A percentile compares a stretch with the other conserved stretches of the same genome.
Conservation (phyloP, 805 yeast genomes). For the Saccharomycopsis amapae region DNA sequence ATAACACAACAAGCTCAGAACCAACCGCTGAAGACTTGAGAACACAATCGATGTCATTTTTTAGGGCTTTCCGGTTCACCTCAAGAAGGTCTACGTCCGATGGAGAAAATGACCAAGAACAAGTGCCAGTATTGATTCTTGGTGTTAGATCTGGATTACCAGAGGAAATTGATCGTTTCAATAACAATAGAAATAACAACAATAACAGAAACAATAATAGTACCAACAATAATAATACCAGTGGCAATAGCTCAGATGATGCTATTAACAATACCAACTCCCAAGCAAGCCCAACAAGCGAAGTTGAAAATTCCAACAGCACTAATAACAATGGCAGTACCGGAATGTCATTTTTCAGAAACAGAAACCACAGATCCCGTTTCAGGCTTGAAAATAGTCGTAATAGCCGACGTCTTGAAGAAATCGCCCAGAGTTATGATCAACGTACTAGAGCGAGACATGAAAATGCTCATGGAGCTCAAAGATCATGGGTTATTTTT, state of each 20-base stretch:
- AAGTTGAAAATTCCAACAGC: background rate
- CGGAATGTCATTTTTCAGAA: constrained; percentile 17
- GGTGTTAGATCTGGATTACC: constrained; percentile 39
- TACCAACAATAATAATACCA: background rate
- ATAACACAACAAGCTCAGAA: background rate
- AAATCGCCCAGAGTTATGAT: constrained; percentile 20
- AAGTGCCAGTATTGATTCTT: constrained; percentile 42
- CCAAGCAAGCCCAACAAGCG: background rate
- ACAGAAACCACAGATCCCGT: constrained; percentile 19
- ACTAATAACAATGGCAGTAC: background rate
- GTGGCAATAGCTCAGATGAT: background rate
- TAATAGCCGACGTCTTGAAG: constrained; percentile 18
- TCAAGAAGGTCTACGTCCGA: constrained; percentile 22
- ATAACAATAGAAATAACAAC: constrained; percentile 2
- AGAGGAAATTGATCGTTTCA: constrained; percentile 16
- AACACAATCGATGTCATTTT: constrained; percentile 30
- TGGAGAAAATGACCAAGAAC: constrained; percentile 10
- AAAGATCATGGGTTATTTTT: constrained; percentile 54
- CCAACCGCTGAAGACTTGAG: constrained; percentile 16
- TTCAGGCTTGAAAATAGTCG: constrained; percentile 20
- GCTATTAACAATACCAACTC: background rate
- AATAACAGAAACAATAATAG: constrained; percentile 4
- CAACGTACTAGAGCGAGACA: constrained; percentile 6
- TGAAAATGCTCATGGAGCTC: constrained; percentile 14
- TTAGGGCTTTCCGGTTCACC: constrained; percentile 39